phyloP scores from a whole-genome alignment of 345 rosid genomes.

The Psidium friedrichsthalianum region DNA sequence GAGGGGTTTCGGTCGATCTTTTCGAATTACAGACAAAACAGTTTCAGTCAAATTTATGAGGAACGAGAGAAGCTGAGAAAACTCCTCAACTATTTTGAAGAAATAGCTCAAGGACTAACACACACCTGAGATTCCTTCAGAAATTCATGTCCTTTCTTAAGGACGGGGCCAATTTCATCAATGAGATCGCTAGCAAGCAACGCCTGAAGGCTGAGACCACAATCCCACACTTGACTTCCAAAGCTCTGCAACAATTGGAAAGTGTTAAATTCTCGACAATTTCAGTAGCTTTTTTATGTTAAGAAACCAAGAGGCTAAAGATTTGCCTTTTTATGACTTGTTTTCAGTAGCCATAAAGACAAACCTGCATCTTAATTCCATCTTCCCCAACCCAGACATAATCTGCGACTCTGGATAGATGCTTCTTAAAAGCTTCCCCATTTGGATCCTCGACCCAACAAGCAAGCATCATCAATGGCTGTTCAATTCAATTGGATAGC shows the following conservation, averaged over 20 bases:
- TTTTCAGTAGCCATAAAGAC: not conserved
- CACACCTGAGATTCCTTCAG: conserved; percentile 68
- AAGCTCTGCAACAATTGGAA: conserved; percentile 34
- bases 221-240: conserved; percentile 81
- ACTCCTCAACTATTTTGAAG: not conserved
- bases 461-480: conserved; percentile 55
- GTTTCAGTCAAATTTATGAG: not conserved
- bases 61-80: not conserved
- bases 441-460: conserved; percentile 83
- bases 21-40: conserved; percentile 3
- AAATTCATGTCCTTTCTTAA: conserved; percentile 64
- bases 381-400: conserved; percentile 91
- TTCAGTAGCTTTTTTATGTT: not conserved
- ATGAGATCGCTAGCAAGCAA: conserved; percentile 47
- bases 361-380: conserved; percentile 86
- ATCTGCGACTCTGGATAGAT: conserved; percentile 65
- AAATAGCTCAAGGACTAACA: not conserved
- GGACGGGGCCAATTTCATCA: conserved; percentile 41
- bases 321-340: too few relatives aligned
- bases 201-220: conserved; percentile 67
- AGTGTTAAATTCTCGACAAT: not conserved
- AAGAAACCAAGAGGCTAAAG: not conserved
- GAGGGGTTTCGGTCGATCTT: conserved; percentile 39
- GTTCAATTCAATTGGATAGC: not conserved
- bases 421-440: conserved; percentile 43